These are phyloP conservation scores for Mycena rosella DNA, from an alignment of 768 basidiomycete species.

Conservation along the genomic window DNA sequence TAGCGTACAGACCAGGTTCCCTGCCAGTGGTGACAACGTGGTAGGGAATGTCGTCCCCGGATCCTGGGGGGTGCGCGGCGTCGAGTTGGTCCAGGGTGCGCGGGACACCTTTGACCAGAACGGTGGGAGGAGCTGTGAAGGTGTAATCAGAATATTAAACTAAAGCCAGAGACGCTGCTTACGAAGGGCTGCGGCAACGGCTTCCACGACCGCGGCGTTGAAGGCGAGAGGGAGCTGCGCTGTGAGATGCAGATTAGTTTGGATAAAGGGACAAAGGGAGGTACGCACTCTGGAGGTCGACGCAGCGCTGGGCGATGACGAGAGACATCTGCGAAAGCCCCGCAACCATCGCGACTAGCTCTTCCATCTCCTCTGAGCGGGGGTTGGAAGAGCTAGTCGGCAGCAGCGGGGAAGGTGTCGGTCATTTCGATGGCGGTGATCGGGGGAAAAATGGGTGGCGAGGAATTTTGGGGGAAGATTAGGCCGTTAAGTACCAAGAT, in stretches of 20 bases:
- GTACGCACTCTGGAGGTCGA: constrained; percentile 13
- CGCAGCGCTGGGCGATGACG: constrained; percentile 5
- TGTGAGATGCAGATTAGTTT: neutral
- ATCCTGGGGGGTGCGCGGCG: constrained; percentile 2
- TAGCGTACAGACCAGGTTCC: constrained; percentile 10
- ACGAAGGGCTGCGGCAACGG: neutral
- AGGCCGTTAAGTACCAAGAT: too few relatives aligned
- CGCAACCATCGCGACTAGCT: neutral
- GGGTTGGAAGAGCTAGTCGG: neutral
- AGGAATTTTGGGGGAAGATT: too few relatives aligned
- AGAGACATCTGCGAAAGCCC: constrained; percentile 9
- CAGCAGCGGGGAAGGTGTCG: neutral
- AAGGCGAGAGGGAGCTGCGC: neutral
- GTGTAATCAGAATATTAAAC: neutral
- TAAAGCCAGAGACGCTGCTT: neutral
- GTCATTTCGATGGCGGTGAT: neutral
- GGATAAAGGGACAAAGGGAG: too few relatives aligned
- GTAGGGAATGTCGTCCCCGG: neutral
- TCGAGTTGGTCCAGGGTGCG: constrained; percentile 10
- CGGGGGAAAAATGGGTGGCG: too few relatives aligned
- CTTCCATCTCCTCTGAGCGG: constrained; percentile 7
- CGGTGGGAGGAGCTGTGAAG: too few relatives aligned
- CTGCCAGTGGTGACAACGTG: constrained; percentile 9
- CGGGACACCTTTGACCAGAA: neutral
- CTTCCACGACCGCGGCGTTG: neutral